Base-by-base conservation (phyloP, 2,329 filamentous ascomycete genomes). In the Dactylonectria estremocensis region DNA sequence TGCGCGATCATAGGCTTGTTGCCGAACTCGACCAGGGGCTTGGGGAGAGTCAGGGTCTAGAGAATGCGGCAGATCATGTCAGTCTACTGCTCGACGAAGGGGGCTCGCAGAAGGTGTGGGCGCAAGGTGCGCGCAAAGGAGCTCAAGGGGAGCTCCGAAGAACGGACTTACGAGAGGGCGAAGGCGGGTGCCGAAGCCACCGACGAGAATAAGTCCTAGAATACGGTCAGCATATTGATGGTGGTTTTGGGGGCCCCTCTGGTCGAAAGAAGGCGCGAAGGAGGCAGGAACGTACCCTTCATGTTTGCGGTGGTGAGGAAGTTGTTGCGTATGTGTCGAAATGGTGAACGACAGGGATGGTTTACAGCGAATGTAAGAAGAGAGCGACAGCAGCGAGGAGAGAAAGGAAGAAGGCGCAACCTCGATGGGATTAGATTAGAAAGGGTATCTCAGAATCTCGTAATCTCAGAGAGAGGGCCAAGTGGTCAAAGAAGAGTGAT, bases 1-100 rank as follows among this genome's bases (percentile, higher is more conserved):
- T 98, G 95, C 79, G 97, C 89, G 83, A 99, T 98, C 95, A 99
- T 99, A 81, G 95, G 96, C 86, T 96, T 95, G 89, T 99, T 99
- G 80, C 91, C 95, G 80, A 99, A 99, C 86, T 99, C 95, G 79
- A 99, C 96, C 75, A 99, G 89, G 73, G 96, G 95, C 85, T 98
- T 99, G 70, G 95, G 95, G 74, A 98, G 93, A 58, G 96, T 98
- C 80, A 99, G 91, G 77, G 95, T 99, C 94, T 97, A 81, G 33
- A 58, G 67, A 61, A 69, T 16, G 50, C 50, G 43, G 53, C 64
- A 59, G 60, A 64, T 18, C 33, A 61, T 67, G 71, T 80, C 68
- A 78, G 74, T 63, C 35, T 62, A 37, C 50, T 48, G 53, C 8
- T 56, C 35, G 33, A 5, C 24, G 24, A 20, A 5, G 24, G n/a